These are phyloP conservation scores for Pythium sukuiense DNA, from an alignment of 352 stramenopile genomes.

Conservation along the genomic window DNA sequence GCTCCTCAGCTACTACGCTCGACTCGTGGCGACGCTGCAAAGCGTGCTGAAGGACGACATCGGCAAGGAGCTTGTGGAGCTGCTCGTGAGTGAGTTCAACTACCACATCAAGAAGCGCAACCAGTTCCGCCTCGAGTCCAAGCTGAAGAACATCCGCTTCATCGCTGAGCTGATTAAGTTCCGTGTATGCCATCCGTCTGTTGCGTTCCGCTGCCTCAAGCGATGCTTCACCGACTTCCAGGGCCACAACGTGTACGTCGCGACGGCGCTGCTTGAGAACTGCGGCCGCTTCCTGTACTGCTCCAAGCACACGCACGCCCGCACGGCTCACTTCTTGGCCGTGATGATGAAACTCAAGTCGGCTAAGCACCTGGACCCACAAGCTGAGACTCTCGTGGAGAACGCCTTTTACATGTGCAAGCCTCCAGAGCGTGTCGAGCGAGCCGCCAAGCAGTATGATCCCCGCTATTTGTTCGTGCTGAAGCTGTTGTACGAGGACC, in stretches of 20 bases:
- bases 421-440: slow-evolving; percentile 81
- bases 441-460: slow-evolving; percentile 82
- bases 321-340: slow-evolving; percentile 89
- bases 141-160: slow-evolving; percentile 96
- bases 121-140: slow-evolving; percentile 92
- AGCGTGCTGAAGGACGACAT: slow-evolving; percentile 92
- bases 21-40: slow-evolving; percentile 92
- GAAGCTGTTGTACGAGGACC: slow-evolving; percentile 86
- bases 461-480: slow-evolving; percentile 91
- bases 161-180: slow-evolving; percentile 98
- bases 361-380: slow-evolving; percentile 89
- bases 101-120: slow-evolving; percentile 93
- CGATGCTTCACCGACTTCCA: slow-evolving; percentile 96
- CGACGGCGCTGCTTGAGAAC: slow-evolving; percentile 96
- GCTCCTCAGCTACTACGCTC: slow-evolving; percentile 94
- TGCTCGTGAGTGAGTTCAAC: slow-evolving; percentile 96
- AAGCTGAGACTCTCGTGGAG: slow-evolving; percentile 88
- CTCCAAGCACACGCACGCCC: slow-evolving; percentile 92
- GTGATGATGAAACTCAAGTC: slow-evolving; percentile 96
- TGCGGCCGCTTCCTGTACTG: slow-evolving; percentile 96
- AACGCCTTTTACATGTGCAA: slow-evolving; percentile 94
- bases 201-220: slow-evolving; percentile 92
- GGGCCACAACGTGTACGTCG: slow-evolving; percentile 95
- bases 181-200: slow-evolving; percentile 92
- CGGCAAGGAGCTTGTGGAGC: slow-evolving; percentile 82